Conservation (phyloP, 2,329 filamentous ascomycete genomes). For the Ophiostoma ips region DNA sequence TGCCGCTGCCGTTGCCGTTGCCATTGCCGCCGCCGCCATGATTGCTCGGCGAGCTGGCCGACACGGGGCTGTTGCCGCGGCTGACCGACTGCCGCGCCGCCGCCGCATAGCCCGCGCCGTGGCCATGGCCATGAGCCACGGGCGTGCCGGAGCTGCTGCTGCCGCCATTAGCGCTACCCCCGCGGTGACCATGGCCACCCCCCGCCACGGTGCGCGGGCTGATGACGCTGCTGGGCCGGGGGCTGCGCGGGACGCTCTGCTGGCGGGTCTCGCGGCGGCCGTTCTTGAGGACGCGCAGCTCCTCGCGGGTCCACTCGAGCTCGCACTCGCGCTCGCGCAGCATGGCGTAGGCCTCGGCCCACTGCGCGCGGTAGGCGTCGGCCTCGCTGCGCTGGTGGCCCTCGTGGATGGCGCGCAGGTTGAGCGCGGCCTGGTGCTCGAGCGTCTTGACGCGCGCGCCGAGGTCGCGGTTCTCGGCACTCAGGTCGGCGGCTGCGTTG, state of each 20-base stretch:
- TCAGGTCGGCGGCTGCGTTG: slow-evolving; percentile 29
- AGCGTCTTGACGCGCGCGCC: slow-evolving; percentile 28
- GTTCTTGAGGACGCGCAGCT: slow-evolving; percentile 33
- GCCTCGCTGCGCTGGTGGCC: slow-evolving; percentile 27
- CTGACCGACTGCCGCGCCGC: slow-evolving; percentile 18
- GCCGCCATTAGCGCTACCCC: slow-evolving; percentile 15
- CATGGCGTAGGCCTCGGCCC: slow-evolving; percentile 27
- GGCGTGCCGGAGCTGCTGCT: background rate
- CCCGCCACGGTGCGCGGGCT: slow-evolving; percentile 30
- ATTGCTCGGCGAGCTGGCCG: slow-evolving; percentile 11
- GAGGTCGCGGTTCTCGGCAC: slow-evolving; percentile 33
- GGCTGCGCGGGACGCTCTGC: slow-evolving; percentile 43
- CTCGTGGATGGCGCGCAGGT: slow-evolving; percentile 32
- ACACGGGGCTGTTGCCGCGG: slow-evolving; percentile 36
- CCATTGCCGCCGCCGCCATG: background rate
- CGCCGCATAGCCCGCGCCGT: slow-evolving; percentile 1
- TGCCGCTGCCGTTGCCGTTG: background rate
- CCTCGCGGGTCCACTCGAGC: slow-evolving; percentile 33
- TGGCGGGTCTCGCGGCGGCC: slow-evolving; percentile 41
- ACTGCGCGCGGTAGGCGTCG: slow-evolving; percentile 23
- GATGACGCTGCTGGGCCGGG: slow-evolving; percentile 37
- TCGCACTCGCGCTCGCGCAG: slow-evolving; percentile 38
- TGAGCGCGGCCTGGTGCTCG: slow-evolving; percentile 28
- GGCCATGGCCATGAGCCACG: slow-evolving; percentile 8
- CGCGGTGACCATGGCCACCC: slow-evolving; percentile 15